Evolutionary conservation across 441 rosid genomes (phyloP).

Genomic region (Iberis amara): DNA sequence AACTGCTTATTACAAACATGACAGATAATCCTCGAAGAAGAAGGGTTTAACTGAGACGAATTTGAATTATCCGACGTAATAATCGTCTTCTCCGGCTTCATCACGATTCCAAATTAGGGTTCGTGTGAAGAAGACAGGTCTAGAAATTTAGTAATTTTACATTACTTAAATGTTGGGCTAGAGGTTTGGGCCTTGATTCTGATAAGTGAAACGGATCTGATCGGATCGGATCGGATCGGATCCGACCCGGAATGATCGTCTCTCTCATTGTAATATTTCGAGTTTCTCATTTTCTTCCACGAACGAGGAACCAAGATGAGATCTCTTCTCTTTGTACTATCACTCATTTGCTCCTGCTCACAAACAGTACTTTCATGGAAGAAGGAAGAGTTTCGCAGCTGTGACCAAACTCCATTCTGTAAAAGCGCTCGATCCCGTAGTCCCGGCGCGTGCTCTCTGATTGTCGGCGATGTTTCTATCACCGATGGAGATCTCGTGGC

Average conservation of each 20-base stretch:
- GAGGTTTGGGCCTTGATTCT: neutral
- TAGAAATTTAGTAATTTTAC: neutral
- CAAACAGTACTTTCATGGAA: conserved; percentile 69
- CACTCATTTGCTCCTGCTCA: conserved; percentile 40
- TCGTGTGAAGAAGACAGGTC: conserved; percentile 4
- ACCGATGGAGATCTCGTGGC: conserved; percentile 75
- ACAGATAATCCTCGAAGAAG: conserved; percentile 52
- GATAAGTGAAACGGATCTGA: too few relatives aligned
- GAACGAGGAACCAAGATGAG: conserved; percentile 38
- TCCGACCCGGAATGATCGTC: conserved; percentile 25
- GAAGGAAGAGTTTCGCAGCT: conserved; percentile 90
- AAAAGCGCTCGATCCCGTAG: conserved; percentile 75
- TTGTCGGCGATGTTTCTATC: conserved; percentile 49
- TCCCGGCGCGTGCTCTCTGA: conserved; percentile 54
- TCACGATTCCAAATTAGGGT: conserved; percentile 22
- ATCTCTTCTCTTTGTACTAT: conserved; percentile 33
- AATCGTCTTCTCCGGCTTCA: conserved; percentile 35
- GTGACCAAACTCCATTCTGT: conserved; percentile 96
- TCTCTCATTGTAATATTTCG: neutral
- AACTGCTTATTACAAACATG: conserved; percentile 90
- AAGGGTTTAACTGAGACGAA: conserved; percentile 45
- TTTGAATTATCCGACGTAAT: conserved; percentile 40
- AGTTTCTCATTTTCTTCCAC: conserved; percentile 19
- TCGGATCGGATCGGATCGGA: neutral
- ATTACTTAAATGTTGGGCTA: neutral